Base-by-base conservation (phyloP, 2,329 filamentous ascomycete species). In the Diaporthe citriasiana region DNA sequence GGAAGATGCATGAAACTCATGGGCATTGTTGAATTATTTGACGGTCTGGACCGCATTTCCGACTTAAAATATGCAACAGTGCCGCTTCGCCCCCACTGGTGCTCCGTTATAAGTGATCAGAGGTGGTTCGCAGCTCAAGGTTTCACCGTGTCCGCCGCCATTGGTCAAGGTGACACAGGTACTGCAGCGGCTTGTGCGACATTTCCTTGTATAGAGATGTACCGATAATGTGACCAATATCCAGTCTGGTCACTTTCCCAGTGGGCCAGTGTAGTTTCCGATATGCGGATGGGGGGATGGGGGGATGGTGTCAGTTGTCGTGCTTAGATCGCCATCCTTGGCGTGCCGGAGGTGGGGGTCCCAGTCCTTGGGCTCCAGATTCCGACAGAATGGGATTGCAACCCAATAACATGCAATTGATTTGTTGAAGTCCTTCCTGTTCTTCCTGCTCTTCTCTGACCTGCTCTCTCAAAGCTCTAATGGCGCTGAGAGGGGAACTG, bases 401-500 rank as follows among this genome's bases (percentile, higher is more conserved):
- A 65, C 63, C 45, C 33, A 68, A 40, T 40, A 27, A 30, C 22
- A 25, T 53, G 47, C 30, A 25, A 40, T 68, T 53, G 33, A 45
- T 12, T 25, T 30, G 22, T 33, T 38, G 30, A 53, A 22, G 2
- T 9, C 15, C 22, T 10, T 40, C 63, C n/a, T 68, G 22, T 6
- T 53, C 22, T 50, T 27, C 63, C n/a, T 68, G 22, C 10, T 53
- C 22, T 50, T 27, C 10, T 9, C 17, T 8, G n/a, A 1, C n/a
- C 4, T 38, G 8, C 53, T 25, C 25, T 33, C 40, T 17, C 63
- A 71, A 2, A 17, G 25, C 15, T 55, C 38, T 22, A 22, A 33
- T 15, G 73, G n/a, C 27, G 73, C 70, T 27, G 70, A 57, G 9
- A 55, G 77, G 19, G 84, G 83, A 70, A 87, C 81, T 0, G 87